Conservation (phyloP, 2,329 filamentous ascomycete genomes). For the Zymoseptoria ardabiliae region DNA sequence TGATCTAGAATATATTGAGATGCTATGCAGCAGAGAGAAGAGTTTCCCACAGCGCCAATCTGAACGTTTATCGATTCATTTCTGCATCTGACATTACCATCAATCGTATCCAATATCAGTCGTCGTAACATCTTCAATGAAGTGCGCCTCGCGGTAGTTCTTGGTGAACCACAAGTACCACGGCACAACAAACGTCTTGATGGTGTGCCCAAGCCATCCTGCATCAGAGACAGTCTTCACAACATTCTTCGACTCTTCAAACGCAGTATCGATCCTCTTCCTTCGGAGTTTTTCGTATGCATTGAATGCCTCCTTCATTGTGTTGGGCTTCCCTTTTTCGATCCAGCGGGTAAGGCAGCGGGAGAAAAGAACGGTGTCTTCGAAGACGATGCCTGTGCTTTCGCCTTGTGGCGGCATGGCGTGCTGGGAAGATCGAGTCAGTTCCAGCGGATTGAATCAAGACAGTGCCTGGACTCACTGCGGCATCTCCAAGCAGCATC, state of each 20-base stretch:
- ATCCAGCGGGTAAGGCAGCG: constrained; percentile 38
- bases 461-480: constrained; percentile 23
- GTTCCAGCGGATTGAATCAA: neutral
- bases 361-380: constrained; percentile 45
- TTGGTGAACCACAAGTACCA: constrained; percentile 43
- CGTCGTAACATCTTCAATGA: constrained; percentile 40
- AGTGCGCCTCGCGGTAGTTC: constrained; percentile 36
- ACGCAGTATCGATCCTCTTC: constrained; percentile 39
- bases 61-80: neutral
- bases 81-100: neutral
- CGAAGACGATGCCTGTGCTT: constrained; percentile 46
- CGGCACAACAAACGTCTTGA: constrained; percentile 40
- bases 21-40: neutral
- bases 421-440: constrained; percentile 22
- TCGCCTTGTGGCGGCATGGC: constrained; percentile 48
- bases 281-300: constrained; percentile 42
- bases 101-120: constrained; percentile 33
- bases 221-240: constrained; percentile 40
- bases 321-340: constrained; percentile 30
- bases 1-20: neutral
- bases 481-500: constrained; percentile 41
- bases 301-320: constrained; percentile 39
- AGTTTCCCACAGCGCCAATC: neutral
- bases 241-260: constrained; percentile 41
- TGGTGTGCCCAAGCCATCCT: constrained; percentile 38